Evolutionary conservation across 345 rosid species (phyloP), one percentile per base, ranked within the genome.

Genomic region (Cardamine occulta): DNA sequence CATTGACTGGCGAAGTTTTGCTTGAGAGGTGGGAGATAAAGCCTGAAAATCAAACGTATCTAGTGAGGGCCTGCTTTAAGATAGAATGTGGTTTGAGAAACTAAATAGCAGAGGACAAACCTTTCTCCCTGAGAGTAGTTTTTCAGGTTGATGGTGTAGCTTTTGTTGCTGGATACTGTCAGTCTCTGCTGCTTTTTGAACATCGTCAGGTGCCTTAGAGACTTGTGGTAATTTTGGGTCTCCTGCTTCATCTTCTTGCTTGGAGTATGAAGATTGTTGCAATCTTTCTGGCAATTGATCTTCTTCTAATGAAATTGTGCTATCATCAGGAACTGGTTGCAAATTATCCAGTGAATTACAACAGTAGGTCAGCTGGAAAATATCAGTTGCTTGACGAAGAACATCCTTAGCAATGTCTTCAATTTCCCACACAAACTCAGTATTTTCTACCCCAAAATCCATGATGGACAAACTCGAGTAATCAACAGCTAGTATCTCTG

Each of bases 11-110:
- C 88, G 54, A 54, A 94, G 88, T 78, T 80, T 81, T 60, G 84
- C 86, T 82, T 85, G 98, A 44, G 96, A 85, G 56, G 78, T 70
- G 24, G 97, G 96, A 75, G 98, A 94, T 74, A 94, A 87, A 70
- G 70, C 81, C 98, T 91, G 95, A 72, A 82, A 82, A 40, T 34
- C 63, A 32, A 47, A 74, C 55, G 34, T 34, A 76, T 35, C 12
- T 13, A 63, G 23, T 80, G 63, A 82, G 66, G 42, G 74, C 68
- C 49, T 48, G 66, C 56, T 54, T 45, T 55, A 56, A 54, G 48
- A 39, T 17, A 23, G 4, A 57, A 51, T 29, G 17, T 47, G 67
- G 44, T 66, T 49, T 40, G 73, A 65, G 61, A 10, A 29, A 65
- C 12, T 63, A 19, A 51, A 37, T 29, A 29, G 37, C 13, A 52